phyloP scores from a whole-genome alignment of 176 grass and related monocot genomes.

The Pharus latifolius region DNA sequence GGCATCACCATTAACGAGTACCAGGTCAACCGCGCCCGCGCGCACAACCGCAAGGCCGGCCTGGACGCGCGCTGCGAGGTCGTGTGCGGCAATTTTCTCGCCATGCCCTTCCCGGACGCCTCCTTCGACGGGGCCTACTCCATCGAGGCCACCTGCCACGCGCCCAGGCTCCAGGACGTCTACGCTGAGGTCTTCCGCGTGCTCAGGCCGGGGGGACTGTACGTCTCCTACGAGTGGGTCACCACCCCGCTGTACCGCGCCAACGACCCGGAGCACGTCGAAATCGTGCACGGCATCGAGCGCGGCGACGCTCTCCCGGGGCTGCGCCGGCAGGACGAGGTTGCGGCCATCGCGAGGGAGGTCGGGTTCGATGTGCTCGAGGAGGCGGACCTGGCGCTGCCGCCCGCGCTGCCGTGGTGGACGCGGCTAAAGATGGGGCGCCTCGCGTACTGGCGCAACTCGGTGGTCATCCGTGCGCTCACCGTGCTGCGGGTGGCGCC shows the following conservation, averaged over 20 bases:
- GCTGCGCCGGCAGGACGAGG: conserved; percentile 66
- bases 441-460: conserved; percentile 95
- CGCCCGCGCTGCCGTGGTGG: conserved; percentile 81
- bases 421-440: conserved; percentile 94
- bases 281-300: conserved; percentile 84
- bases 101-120: conserved; percentile 71
- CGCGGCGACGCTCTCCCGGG: conserved; percentile 83
- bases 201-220: conserved; percentile 67
- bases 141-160: conserved; percentile 99
- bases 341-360: conserved; percentile 43
- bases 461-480: conserved; percentile 75
- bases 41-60: conserved; percentile 84
- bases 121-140: conserved; percentile 96
- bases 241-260: conserved; percentile 71
- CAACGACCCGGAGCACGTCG: conserved; percentile 59
- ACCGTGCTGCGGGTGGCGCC: conserved; percentile 77
- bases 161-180: conserved; percentile 83
- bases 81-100: conserved; percentile 95
- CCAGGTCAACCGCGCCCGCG: conserved; percentile 81
- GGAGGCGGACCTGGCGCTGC: conserved; percentile 79
- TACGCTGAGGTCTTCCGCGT: conserved; percentile 86
- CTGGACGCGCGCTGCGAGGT: conserved; percentile 71
- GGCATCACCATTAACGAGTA: conserved; percentile 99
- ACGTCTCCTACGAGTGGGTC: conserved; percentile 96
- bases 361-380: conserved; percentile 71